Conservation (phyloP, 2,329 filamentous ascomycete species). For the Aspergillus fumigatus region DNA sequence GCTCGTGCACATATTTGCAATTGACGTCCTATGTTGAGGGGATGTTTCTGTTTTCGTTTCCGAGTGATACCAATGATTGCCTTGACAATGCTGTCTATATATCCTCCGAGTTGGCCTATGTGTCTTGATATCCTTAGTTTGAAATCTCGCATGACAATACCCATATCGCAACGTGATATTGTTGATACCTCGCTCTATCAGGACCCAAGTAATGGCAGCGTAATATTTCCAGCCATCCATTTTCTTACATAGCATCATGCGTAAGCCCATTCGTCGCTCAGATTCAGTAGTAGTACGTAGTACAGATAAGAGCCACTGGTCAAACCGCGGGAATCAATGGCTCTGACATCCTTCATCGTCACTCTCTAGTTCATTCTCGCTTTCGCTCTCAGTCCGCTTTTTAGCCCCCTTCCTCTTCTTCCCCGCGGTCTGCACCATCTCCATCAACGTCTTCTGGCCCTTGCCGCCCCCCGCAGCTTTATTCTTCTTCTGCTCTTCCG, state of each 20-base stretch:
- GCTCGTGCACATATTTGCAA: slow-evolving; percentile 11
- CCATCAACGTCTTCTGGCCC: slow-evolving; percentile 31
- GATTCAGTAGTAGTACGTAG: not conserved
- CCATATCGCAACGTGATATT: not conserved
- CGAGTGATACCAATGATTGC: slow-evolving; percentile 13
- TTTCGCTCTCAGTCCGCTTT: slow-evolving; percentile 2
- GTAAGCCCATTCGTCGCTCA: not conserved
- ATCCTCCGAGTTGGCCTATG: not conserved
- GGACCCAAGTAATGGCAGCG: not conserved
- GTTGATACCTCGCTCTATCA: not conserved
- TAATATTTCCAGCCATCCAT: not conserved
- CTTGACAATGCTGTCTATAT: slow-evolving; percentile 7
- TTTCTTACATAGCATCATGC: not conserved
- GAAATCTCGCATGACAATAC: not conserved
- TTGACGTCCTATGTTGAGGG: slow-evolving; percentile 10
- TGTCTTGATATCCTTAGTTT: not conserved
- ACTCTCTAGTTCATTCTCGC: not conserved
- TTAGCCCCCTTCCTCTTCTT: slow-evolving; percentile 10
- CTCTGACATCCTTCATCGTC: slow-evolving; percentile 21
- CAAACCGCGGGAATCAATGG: not conserved
- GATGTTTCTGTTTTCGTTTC: slow-evolving; percentile 1
- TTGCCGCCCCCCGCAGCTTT: slow-evolving; percentile 38
- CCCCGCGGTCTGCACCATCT: slow-evolving; percentile 27
- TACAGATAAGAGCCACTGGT: not conserved
- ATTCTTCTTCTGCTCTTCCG: slow-evolving; percentile 48